Evolutionary conservation across 345 rosid genomes (phyloP).

Genomic region (Citrus hindsii): DNA sequence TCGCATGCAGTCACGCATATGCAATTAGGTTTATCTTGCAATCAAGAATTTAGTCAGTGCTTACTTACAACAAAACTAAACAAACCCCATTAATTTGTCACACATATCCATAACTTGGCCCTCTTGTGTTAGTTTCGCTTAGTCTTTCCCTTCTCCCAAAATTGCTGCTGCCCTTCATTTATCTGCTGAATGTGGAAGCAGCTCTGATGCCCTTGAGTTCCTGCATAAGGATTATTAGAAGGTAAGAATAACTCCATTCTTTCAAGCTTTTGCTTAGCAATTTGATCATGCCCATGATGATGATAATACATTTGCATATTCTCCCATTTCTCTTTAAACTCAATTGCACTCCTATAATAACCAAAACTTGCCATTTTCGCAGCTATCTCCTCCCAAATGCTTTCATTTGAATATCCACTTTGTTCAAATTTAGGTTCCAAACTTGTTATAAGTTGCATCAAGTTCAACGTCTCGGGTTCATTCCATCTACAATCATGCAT

Average conservation of each 20-base stretch:
- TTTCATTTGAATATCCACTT: constrained; percentile 24
- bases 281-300: constrained; percentile 12
- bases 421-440: constrained; percentile 35
- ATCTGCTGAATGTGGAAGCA: constrained; percentile 18
- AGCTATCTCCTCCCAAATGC: constrained; percentile 41
- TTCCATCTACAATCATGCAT: constrained; percentile 19
- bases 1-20: constrained; percentile 6
- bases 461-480: constrained; percentile 41
- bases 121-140: neutral
- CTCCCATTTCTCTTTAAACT: constrained; percentile 48
- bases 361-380: constrained; percentile 44
- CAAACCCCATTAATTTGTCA: neutral
- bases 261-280: constrained; percentile 2
- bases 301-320: constrained; percentile 27
- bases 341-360: constrained; percentile 27
- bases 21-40: constrained; percentile 5
- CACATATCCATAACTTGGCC: neutral
- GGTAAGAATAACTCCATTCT: constrained; percentile 11
- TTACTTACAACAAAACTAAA: neutral
- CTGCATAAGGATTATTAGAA: constrained; percentile 15
- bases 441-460: constrained; percentile 34
- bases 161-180: constrained; percentile 20
- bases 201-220: constrained; percentile 9
- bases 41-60: constrained; percentile 4
- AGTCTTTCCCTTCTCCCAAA: constrained; percentile 27